Evolutionary conservation across 257 asterid genomes (phyloP).

Genomic region (Rubia yunnanensis): DNA sequence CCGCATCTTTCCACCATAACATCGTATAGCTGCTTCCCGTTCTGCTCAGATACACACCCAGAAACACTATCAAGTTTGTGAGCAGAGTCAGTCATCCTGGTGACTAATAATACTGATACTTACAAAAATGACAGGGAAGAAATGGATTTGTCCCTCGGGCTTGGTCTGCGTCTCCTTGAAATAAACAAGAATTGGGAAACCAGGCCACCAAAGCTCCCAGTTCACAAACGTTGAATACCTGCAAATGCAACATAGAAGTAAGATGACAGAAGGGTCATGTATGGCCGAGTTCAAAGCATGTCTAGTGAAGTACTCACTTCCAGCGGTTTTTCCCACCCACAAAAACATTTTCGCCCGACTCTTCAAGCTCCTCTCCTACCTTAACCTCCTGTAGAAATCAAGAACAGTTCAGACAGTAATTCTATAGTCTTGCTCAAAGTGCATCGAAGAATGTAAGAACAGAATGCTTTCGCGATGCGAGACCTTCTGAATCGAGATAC

Average conservation of each 20-base stretch:
- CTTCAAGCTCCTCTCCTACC: slow-evolving; percentile 72
- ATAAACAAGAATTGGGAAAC: slow-evolving; percentile 79
- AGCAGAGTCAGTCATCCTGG: slow-evolving; percentile 16
- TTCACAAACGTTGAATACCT: slow-evolving; percentile 83
- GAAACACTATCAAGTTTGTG: slow-evolving; percentile 7
- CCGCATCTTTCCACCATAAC: slow-evolving; percentile 82
- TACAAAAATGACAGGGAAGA: slow-evolving; percentile 74
- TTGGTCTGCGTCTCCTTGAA: slow-evolving; percentile 89
- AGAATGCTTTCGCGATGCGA: too few species aligned
- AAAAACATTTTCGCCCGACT: slow-evolving; percentile 81
- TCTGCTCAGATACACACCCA: slow-evolving; percentile 26
- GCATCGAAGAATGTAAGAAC: too few species aligned
- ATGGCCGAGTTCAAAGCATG: slow-evolving; percentile 9
- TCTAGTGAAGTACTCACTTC: slow-evolving; percentile 49
- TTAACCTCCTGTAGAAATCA: slow-evolving; percentile 57
- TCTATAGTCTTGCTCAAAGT: not conserved
- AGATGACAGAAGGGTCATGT: slow-evolving; percentile 7
- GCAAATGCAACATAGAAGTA: not conserved
- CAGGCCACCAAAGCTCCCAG: slow-evolving; percentile 99
- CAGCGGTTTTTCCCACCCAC: slow-evolving; percentile 92
- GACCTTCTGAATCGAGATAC: too few species aligned
- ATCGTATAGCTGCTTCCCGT: slow-evolving; percentile 72
- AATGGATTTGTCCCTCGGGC: slow-evolving; percentile 80
- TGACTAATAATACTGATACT: slow-evolving; percentile 21
- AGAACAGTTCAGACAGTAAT: slow-evolving; percentile 11